These are phyloP conservation scores for Amaranthus hypochondriacus DNA, from an alignment of 148 eudicot species.

Conservation along the genomic window DNA sequence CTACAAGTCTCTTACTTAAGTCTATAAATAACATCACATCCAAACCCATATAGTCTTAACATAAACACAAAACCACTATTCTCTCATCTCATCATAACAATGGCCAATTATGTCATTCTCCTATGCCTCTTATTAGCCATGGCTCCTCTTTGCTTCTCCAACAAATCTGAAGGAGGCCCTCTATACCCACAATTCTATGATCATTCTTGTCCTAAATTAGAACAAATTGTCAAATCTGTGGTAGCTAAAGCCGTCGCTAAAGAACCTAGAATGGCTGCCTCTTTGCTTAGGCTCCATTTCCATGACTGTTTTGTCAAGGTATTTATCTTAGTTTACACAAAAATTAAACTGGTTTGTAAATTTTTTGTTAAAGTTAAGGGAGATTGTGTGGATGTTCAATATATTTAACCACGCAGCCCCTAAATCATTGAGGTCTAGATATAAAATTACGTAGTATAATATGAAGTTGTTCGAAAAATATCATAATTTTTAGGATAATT, in stretches of 20 bases:
- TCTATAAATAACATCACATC: conserved; percentile 14
- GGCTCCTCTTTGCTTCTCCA: conserved; percentile 26
- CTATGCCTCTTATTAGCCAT: conserved; percentile 15
- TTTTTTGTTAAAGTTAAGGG: not conserved
- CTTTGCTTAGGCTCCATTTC: conserved; percentile 54
- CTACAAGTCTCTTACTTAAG: not conserved
- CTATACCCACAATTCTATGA: conserved; percentile 50
- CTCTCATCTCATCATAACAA: not conserved
- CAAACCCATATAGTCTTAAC: not conserved
- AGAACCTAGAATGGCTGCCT: conserved; percentile 60
- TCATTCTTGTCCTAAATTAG: conserved; percentile 42
- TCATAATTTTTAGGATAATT: too few species aligned
- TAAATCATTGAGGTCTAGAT: too few species aligned
- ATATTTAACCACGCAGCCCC: too few species aligned
- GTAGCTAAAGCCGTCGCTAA: conserved; percentile 52
- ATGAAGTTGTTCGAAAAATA: too few species aligned
- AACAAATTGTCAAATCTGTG: conserved; percentile 41
- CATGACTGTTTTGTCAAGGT: conserved; percentile 73
- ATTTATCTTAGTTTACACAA: not conserved
- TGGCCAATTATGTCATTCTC: conserved; percentile 24
- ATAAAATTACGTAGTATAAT: too few species aligned
- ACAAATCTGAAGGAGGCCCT: conserved; percentile 17
- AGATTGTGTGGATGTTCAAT: too few species aligned
- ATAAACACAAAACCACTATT: conserved; percentile 1
- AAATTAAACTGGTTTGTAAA: not conserved